These are phyloP conservation scores for Dendrocalamus sinicus DNA, from an alignment of 176 grass and related monocot genomes.

Conservation along the genomic window DNA sequence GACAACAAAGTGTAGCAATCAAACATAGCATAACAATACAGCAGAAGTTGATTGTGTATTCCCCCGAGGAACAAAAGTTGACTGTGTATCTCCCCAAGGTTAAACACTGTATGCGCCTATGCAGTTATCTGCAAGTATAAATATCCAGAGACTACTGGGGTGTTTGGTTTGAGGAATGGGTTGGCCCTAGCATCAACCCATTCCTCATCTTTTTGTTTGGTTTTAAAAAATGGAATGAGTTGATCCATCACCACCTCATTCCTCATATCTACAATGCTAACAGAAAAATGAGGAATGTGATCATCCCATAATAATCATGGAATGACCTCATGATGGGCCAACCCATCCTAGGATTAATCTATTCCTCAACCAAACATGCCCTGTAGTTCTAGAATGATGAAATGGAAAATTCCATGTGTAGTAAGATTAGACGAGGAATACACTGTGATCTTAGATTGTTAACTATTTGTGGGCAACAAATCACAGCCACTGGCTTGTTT, in stretches of 20 bases:
- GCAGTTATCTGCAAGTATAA: not conserved
- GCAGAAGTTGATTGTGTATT: conserved; percentile 11
- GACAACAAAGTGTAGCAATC: not conserved
- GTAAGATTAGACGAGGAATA: not conserved
- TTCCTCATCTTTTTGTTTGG: not conserved
- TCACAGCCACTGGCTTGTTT: conserved; percentile 3
- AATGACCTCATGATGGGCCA: conserved; percentile 15
- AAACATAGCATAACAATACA: conserved; percentile 25
- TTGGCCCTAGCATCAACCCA: not conserved
- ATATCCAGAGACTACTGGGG: not conserved
- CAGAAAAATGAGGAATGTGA: not conserved
- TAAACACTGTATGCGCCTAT: not conserved
- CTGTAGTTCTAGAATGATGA: not conserved
- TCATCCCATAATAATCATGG: not conserved
- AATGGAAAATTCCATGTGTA: conserved; percentile 13
- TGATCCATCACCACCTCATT: not conserved
- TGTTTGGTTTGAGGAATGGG: not conserved
- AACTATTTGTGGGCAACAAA: not conserved
- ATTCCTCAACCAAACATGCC: not conserved
- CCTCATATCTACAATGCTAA: not conserved
- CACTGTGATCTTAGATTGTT: not conserved
- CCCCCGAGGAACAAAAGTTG: not conserved
- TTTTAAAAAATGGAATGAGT: not conserved
- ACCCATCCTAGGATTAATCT: conserved; percentile 11
- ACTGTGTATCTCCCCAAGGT: conserved; percentile 1